Evolutionary conservation across 495 filamentous ascomycete genomes (phyloP), one percentile per base, ranked within the genome.

Genomic region (Penicillium waksmanii): DNA sequence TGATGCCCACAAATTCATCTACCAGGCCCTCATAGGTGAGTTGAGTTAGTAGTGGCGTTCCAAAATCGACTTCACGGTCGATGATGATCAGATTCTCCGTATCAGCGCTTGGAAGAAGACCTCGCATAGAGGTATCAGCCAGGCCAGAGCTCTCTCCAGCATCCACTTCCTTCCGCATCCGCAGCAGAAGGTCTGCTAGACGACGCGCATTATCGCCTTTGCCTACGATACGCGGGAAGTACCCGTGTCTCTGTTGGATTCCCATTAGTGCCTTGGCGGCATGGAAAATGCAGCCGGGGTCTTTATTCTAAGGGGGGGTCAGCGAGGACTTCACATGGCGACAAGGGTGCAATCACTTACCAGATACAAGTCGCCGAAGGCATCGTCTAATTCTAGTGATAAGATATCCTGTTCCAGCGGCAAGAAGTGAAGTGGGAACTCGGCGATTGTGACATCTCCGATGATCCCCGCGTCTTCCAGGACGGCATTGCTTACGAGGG

Each of bases 1-100:
- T 83, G 58, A 99, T 94, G 49, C 90, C 89, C 61, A 96, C 96
- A 36, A 92, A 84, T 74, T 99, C 96, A 70, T 99, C 96, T 51
- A 99, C 89, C 31, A 99, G 73, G 1, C 96, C 96, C 76, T 98
- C 93, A 66, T 99, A 99, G 9, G 96, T 99, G 42, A 99, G 80
- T 69, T 98, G 96, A 0, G 95, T 98, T 49, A 98, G 85, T 12
- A 99, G 82, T 2, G 88, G 87, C 19, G 95, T 96, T 31, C 90
- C 90, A 73, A 93, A 91, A 67, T 99, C 96, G 49, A 96, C 88
- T 62, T 96, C 93, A 40, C 96, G 89, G 73, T 97, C 96, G 36
- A 98, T 93, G 61, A 99, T 90, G 64, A 99, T 93, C 56, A 97
- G 76, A 67, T 86, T 93, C 71, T 98, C 94, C 53, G 91, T 90